Base-by-base conservation (phyloP, 2,329 filamentous ascomycete species). In the Penicillium sp. region DNA sequence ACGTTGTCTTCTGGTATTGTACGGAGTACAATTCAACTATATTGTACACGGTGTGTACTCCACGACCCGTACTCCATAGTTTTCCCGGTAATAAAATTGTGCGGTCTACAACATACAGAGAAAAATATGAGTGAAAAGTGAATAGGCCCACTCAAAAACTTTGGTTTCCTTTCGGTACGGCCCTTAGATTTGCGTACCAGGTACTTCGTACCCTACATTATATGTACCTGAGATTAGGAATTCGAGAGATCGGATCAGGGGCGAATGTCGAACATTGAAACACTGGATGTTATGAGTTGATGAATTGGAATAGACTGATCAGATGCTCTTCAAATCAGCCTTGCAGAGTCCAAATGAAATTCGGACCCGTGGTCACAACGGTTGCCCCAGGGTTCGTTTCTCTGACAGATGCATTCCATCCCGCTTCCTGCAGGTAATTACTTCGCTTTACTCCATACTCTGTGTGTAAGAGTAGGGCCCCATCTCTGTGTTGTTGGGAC, bases 311-410 rank as follows among this genome's bases (percentile, higher is more conserved):
- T 24, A 18, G 50, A 56, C 40, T 29, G 29, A 26, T 39, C 31
- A 32, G 43, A 11, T 35, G 4, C 20, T 35, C 5, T 10, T 43
- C 34, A 29, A 38, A 47, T 45, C 22, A 48, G 29, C 40, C 34
- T 40, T 18, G 49, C 34, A 48, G 53, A 44, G 40, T 26, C 4
- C 14, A 43, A 39, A 55, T 40, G 24, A 46, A 61, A 55, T 38
- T 50, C 34, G 53, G 49, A 61, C 56, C 54, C 49, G 56, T 44
- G 58, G 62, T 59, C 59, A 63, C 13, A 65, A 65, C 62, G 62
- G 62, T 54, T 43, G 63, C 62, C 63, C 62, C 63, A 66, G 62
- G 58, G 63, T 66, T 66, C 63, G 59, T 66, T 53, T 29, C 34
- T 53, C 56, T 63, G 58, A 62, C 61, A 62, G 57, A 53, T 61